Percentiles rank a stretch among this genome's conserved stretches.
phyloP scores from a whole-genome alignment of 2,329 filamentous ascomycete genomes.

The Ceratocystis cacaofunesta region DNA sequence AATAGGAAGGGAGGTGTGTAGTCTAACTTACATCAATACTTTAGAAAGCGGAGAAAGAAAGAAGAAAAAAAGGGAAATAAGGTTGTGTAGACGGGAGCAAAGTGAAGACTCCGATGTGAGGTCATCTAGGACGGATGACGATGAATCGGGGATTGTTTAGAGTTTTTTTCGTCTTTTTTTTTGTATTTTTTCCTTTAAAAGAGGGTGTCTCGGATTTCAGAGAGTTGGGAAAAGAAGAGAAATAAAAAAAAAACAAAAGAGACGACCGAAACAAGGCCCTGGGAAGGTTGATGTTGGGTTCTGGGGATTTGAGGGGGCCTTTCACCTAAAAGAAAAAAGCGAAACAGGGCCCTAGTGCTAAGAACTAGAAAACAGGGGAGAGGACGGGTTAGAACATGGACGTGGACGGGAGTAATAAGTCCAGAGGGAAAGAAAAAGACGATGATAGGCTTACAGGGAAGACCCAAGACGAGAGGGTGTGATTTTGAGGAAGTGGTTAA shows the following conservation, averaged over 20 bases:
- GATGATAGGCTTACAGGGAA: neutral
- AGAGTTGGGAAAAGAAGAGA: neutral
- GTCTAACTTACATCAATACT: neutral
- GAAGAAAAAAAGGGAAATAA: neutral
- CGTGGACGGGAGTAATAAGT: neutral
- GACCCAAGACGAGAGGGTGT: neutral
- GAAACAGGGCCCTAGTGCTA: neutral
- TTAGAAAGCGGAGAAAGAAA: neutral
- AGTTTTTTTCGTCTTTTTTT: neutral
- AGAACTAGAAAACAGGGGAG: neutral
- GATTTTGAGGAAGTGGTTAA: neutral
- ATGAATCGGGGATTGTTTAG: neutral
- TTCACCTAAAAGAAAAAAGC: neutral
- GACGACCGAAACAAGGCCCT: neutral
- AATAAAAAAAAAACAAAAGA: neutral
- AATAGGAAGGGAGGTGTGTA: neutral
- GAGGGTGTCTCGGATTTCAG: neutral
- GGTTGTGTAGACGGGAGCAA: neutral
- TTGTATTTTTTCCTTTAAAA: neutral
- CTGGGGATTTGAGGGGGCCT: neutral
- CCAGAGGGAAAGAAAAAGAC: neutral
- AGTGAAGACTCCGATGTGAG: neutral
- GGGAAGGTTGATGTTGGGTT: neutral
- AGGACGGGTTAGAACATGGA: neutral
- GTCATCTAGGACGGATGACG: neutral